Percentiles rank a stretch among this genome's conserved stretches.
Evolutionary conservation across 2,329 filamentous ascomycete species (phyloP).

Genomic region (Microsporum ferrugineum): DNA sequence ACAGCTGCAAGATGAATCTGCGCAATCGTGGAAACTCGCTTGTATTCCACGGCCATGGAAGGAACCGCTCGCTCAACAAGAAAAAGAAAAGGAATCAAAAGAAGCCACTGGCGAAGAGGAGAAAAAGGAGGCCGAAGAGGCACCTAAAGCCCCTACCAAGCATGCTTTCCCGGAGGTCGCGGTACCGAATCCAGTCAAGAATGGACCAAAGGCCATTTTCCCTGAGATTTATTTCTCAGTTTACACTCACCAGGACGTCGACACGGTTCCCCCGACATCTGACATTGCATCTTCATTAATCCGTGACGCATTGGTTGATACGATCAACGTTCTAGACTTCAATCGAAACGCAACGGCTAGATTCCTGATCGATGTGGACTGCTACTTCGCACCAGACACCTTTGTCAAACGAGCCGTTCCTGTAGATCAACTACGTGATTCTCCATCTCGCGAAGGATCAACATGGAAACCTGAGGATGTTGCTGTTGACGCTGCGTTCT

Average conservation of each 20-base stretch:
- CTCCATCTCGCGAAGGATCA: slow-evolving; percentile 51
- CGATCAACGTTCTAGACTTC: slow-evolving; percentile 86
- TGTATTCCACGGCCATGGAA: slow-evolving; percentile 50
- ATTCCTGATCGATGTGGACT: slow-evolving; percentile 86
- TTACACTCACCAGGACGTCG: slow-evolving; percentile 73
- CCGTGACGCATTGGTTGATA: slow-evolving; percentile 77
- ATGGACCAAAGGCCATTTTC: slow-evolving; percentile 66
- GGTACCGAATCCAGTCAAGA: slow-evolving; percentile 63
- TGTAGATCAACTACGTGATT: slow-evolving; percentile 71
- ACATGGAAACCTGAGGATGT: slow-evolving; percentile 98
- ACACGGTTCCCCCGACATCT: slow-evolving; percentile 69
- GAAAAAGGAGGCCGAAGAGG: slow-evolving; percentile 34
- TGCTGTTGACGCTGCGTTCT: slow-evolving; percentile 93
- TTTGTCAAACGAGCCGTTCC: slow-evolving; percentile 90
- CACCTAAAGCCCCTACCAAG: slow-evolving; percentile 47
- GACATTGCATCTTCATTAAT: slow-evolving; percentile 72
- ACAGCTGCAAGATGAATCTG: slow-evolving; percentile 68
- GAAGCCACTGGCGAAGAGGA: slow-evolving; percentile 39
- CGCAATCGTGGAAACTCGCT: slow-evolving; percentile 60
- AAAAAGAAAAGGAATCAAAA: slow-evolving; percentile 21
- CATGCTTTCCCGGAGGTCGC: slow-evolving; percentile 65
- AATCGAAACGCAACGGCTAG: slow-evolving; percentile 80
- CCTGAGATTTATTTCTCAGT: slow-evolving; percentile 92
- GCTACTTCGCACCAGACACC: slow-evolving; percentile 78
- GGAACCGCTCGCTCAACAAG: slow-evolving; percentile 12